These are phyloP conservation scores for Pichia sp. DNA, from an alignment of 1,139 yeast genomes.

Conservation along the genomic window DNA sequence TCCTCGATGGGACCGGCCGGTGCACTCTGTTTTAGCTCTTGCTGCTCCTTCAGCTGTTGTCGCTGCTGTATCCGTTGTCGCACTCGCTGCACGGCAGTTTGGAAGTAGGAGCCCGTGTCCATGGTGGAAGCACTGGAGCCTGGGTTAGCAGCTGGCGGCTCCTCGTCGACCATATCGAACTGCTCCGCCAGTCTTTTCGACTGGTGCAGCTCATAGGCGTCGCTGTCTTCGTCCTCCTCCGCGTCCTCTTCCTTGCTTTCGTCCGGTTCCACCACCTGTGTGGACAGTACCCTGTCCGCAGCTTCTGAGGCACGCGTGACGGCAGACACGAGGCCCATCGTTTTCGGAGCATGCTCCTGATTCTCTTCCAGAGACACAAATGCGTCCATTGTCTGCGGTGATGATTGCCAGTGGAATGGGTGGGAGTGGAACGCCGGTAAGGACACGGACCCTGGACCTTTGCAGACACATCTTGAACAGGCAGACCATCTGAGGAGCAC, in stretches of 20 bases:
- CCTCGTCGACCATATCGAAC: constrained; percentile 8
- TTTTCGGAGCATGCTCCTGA: neutral
- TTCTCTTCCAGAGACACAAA: neutral
- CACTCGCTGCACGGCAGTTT: neutral
- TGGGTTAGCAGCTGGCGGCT: neutral
- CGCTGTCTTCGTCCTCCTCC: constrained; percentile 5
- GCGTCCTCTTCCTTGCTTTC: neutral
- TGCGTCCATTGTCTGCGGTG: neutral
- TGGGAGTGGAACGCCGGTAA: neutral
- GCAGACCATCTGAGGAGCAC: no score
- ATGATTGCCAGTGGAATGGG: neutral
- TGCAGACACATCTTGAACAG: no score
- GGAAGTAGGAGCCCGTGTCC: neutral
- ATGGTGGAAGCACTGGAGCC: neutral
- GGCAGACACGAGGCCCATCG: neutral
- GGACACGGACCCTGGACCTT: neutral
- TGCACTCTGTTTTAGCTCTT: neutral
- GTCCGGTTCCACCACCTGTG: neutral
- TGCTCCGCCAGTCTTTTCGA: constrained; percentile 12
- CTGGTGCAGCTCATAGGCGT: constrained; percentile 14
- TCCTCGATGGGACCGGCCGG: neutral
- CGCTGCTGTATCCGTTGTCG: neutral
- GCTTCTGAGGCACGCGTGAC: neutral
- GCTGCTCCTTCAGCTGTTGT: neutral
- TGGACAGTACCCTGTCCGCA: neutral